Evolutionary conservation across 1,284 basidiomycete genomes (phyloP).

Genomic region (Porogramme epimiltina): DNA sequence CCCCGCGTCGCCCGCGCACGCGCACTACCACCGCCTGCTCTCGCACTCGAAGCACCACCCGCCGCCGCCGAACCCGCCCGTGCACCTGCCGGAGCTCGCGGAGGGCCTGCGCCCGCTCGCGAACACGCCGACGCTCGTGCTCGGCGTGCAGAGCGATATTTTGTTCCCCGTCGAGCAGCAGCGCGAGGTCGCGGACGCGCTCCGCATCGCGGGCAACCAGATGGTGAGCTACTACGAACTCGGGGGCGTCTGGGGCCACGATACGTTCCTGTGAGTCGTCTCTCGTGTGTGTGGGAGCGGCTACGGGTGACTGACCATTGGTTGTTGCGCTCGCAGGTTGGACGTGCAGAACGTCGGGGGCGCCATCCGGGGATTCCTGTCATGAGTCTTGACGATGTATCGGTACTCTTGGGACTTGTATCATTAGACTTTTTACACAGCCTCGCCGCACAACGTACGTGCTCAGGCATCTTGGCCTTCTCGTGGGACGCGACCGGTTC

Average conservation of each 20-base stretch:
- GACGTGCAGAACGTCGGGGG: conserved; percentile 81
- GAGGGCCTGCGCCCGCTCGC: conserved; percentile 80
- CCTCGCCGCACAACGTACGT: too few species aligned
- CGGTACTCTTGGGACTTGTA: background rate
- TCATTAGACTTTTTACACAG: background rate
- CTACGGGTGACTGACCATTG: background rate
- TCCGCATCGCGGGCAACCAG: conserved; percentile 87
- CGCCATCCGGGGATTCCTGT: conserved; percentile 77
- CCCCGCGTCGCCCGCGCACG: conserved; percentile 29
- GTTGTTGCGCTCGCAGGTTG: conserved; percentile 41
- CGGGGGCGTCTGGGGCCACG: conserved; percentile 97
- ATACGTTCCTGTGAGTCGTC: conserved; percentile 83
- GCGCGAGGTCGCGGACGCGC: conserved; percentile 90
- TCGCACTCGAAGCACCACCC: conserved; percentile 72
- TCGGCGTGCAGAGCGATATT: conserved; percentile 97
- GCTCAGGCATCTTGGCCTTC: too few species aligned
- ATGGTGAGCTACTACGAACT: conserved; percentile 96
- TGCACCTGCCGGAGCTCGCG: conserved; percentile 83
- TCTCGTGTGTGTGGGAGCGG: background rate
- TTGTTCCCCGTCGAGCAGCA: conserved; percentile 98
- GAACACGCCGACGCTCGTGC: conserved; percentile 82
- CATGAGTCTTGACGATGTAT: conserved; percentile 24
- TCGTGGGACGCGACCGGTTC: too few species aligned
- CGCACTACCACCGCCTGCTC: conserved; percentile 36
- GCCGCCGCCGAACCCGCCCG: conserved; percentile 65